Evolutionary conservation across 805 yeast genomes (phyloP), one percentile per base, ranked within the genome.

Genomic region (Kazachstania bromeliacearum): DNA sequence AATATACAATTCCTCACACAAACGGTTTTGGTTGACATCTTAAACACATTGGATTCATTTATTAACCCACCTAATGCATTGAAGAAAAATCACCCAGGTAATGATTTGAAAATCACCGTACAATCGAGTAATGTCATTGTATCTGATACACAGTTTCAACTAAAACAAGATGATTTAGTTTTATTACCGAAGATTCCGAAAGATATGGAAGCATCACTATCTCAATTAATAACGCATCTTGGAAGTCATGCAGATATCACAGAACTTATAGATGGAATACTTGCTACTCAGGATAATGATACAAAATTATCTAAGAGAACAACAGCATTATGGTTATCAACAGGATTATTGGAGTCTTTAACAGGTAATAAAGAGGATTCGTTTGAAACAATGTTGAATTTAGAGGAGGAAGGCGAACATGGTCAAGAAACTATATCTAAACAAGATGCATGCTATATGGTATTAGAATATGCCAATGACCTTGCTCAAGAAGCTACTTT

Each of bases 381-480:
- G 14, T 18, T 12, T 6, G 9, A 4, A 14, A 28, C 20, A 3
- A 13, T 8, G 9, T 13, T 12, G 9, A 23, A 25, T 24, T 12
- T 33, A 18, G 35, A 33, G 4, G n/a, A n/a, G n/a, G n/a, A n/a
- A n/a, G n/a, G n/a, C n/a, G n/a, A n/a, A n/a, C n/a, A 7, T 18
- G 18, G 8, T 13, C 4, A 13, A 4, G 8, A 16, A 8, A 12
- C 13, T 9, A 42, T 7, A n/a, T n/a, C n/a, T n/a, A n/a, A n/a
- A n/a, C n/a, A n/a, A n/a, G 57, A 52, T 15, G 46, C 53, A 7
- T 48, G 57, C 3, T 63, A 53, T 33, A 40, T 44, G 2, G 31
- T 65, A 1, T 37, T 69, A 14, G 70, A 66, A 22, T 52, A 46
- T 34, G 64, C 79, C 0, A 70, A 66, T 38, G 64, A 60, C 1